Evolutionary conservation across 257 asterid species (phyloP).

Genomic region (Agastache rugosa): DNA sequence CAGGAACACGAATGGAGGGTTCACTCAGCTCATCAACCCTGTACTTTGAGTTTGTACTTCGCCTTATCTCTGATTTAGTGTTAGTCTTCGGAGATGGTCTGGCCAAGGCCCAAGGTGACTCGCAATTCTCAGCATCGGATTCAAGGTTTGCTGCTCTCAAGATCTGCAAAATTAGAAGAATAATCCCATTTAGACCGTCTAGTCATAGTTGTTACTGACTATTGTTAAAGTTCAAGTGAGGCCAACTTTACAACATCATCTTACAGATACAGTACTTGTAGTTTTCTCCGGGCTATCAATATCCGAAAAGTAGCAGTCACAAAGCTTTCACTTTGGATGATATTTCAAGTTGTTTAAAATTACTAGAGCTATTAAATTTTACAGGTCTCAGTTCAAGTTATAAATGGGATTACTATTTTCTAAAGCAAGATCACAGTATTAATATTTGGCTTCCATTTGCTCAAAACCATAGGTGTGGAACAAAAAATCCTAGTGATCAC

Average conservation of each 20-base stretch:
- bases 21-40: slow-evolving; percentile 86
- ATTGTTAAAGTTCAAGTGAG: background rate
- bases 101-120: slow-evolving; percentile 80
- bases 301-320: slow-evolving; percentile 24
- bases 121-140: slow-evolving; percentile 65
- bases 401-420: slow-evolving; percentile 18
- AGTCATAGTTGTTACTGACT: slow-evolving; percentile 24
- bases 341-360: background rate
- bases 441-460: slow-evolving; percentile 20
- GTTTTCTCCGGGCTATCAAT: slow-evolving; percentile 10
- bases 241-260: slow-evolving; percentile 20
- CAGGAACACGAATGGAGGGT: slow-evolving; percentile 80
- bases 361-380: slow-evolving; percentile 8
- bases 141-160: slow-evolving; percentile 78
- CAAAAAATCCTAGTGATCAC: slow-evolving; percentile 19
- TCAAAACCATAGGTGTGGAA: slow-evolving; percentile 19
- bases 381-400: background rate
- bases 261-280: background rate
- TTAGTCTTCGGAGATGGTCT: slow-evolving; percentile 68
- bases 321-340: background rate
- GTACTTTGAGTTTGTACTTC: slow-evolving; percentile 70
- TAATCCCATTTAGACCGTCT: slow-evolving; percentile 24
- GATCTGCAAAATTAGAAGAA: slow-evolving; percentile 53
- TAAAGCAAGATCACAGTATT: slow-evolving; percentile 19
- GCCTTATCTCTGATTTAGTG: slow-evolving; percentile 67